Base-by-base conservation (phyloP, 768 basidiomycete species). In the Suillus brevipes region DNA sequence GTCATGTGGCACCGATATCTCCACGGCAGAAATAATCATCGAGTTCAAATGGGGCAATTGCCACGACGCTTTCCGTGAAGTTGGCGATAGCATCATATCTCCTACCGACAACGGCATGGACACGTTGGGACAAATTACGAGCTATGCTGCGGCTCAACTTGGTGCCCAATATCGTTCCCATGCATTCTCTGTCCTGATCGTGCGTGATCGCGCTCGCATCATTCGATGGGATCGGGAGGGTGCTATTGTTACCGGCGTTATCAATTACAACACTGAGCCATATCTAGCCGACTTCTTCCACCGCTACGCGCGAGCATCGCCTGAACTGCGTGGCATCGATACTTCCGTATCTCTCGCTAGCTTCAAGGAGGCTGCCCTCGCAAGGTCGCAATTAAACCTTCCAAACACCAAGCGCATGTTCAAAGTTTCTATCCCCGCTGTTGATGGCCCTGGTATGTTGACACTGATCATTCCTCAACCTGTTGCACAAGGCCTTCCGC, bases 61-160 rank as follows among this genome's bases (percentile, higher is more conserved):
- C 2, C 25, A 64, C 12, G 55, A 67, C 34, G n/a, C 53, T 10
- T 65, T 65, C 60, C 9, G n/a, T 31, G n/a, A 45, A 45, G 45
- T 4, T 4, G 9, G 45, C 4, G 45, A 45, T 6, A n/a, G n/a
- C 37, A 28, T 25, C 37, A 23, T 42, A 37, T 36, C 36, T 37
- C 5, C 42, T 36, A 59, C 31, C 45, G 9, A 45, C 1, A 45
- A 45, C n/a, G 10, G 45, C 45, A 45, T 45, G 50, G 64, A 69
- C 53, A 69, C 67, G 8, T 56, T 70, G 25, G 70, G 70, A 14
- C 67, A 71, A 58, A 69, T 71, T 36, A 66, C 70, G 3, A 34
- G 58, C 45, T 71, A 68, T 58, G 28, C 28, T 28, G 28, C 28
- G 3, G 70, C 70, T 49, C 70, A 71, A n/a, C 60, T 66, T 31